Percentiles rank a stretch among this genome's conserved stretches.
Conservation (phyloP, 345 rosid species). For the Acer yangbiense region DNA sequence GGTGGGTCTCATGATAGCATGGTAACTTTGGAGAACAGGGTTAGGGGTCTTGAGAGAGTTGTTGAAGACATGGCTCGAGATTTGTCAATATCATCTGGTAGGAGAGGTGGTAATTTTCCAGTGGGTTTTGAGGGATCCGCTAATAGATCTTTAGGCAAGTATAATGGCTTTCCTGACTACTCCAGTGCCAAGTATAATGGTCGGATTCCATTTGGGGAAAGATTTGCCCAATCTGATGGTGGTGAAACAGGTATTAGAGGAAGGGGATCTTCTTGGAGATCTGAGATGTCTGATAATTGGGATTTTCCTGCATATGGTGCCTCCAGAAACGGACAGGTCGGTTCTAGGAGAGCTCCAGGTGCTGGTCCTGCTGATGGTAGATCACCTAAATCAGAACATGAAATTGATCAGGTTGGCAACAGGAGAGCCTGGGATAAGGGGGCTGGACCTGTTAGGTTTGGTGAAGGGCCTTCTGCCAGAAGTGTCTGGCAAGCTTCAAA, state of each 20-base stretch:
- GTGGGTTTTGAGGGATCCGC: slow-evolving; percentile 68
- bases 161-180: slow-evolving; percentile 72
- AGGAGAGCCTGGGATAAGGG: slow-evolving; percentile 91
- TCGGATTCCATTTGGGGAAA: slow-evolving; percentile 70
- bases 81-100: slow-evolving; percentile 80
- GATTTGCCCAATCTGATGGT: slow-evolving; percentile 74
- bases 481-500: slow-evolving; percentile 99
- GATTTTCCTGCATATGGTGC: slow-evolving; percentile 63
- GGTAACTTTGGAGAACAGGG: slow-evolving; percentile 90
- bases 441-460: slow-evolving; percentile 70
- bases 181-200: slow-evolving; percentile 62
- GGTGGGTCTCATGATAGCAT: slow-evolving; percentile 98
- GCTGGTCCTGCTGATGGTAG: slow-evolving; percentile 51
- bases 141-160: slow-evolving; percentile 61
- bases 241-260: slow-evolving; percentile 58
- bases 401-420: slow-evolving; percentile 65
- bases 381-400: slow-evolving; percentile 76
- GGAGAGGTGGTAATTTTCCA: slow-evolving; percentile 61
- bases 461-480: slow-evolving; percentile 99
- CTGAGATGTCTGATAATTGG: slow-evolving; percentile 76
- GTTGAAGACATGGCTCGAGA: slow-evolving; percentile 94
- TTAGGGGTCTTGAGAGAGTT: slow-evolving; percentile 94
- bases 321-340: slow-evolving; percentile 71
- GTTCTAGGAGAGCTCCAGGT: slow-evolving; percentile 62
- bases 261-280: slow-evolving; percentile 75